These are phyloP conservation scores for Boletus speciosus DNA, from an alignment of 768 basidiomycete genomes.

Conservation along the genomic window DNA sequence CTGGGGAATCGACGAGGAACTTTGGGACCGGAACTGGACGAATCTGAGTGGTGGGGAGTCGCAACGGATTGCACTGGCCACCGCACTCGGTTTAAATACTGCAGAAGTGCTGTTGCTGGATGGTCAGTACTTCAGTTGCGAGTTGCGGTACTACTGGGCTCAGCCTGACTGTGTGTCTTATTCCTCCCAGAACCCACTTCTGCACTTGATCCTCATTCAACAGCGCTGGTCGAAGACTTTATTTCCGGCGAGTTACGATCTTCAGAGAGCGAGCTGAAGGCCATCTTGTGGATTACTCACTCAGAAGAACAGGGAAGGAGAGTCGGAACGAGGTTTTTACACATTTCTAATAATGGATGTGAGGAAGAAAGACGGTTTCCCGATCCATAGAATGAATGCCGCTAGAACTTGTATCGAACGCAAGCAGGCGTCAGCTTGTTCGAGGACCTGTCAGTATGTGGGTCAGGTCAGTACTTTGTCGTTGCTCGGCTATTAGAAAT, in stretches of 20 bases:
- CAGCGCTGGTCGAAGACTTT: conserved; percentile 60
- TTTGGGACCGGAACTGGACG: conserved; percentile 81
- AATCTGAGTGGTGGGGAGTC: conserved; percentile 83
- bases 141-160: conserved; percentile 16
- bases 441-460: too few species aligned
- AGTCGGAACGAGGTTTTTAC: conserved; percentile 67
- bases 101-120: conserved; percentile 80
- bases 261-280: conserved; percentile 52
- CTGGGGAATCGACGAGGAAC: conserved; percentile 64
- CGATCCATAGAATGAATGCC: conserved; percentile 21
- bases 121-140: conserved; percentile 44
- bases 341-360: conserved; percentile 43
- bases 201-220: conserved; percentile 72
- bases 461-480: not conserved
- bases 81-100: conserved; percentile 66
- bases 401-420: not conserved
- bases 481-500: not conserved
- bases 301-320: conserved; percentile 75
- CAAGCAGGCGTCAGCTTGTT: too few species aligned
- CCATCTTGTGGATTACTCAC: conserved; percentile 86
- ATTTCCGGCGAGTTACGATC: conserved; percentile 52
- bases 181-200: conserved; percentile 75
- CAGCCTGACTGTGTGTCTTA: not conserved
- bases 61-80: conserved; percentile 77
- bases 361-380: conserved; percentile 35